Base-by-base conservation (phyloP, 768 basidiomycete genomes). In the Pleurotus citrinopileatus region DNA sequence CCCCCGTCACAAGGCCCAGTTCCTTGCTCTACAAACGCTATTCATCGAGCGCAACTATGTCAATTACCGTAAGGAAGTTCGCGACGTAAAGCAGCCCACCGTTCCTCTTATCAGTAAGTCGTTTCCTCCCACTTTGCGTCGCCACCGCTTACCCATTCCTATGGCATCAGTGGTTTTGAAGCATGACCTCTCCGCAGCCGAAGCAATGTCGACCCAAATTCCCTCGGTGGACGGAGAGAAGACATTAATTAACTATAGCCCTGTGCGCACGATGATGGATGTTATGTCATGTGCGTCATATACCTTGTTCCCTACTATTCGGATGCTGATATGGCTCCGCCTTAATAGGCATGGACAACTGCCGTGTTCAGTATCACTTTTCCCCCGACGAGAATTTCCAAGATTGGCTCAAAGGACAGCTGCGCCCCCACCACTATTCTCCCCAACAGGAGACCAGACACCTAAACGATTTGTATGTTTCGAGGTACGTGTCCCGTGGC, bases 81-180 rank as follows among this genome's bases (percentile, higher is more conserved):
- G 55, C 1, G 62, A 57, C 12, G 58, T 58, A 32, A 53, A 61
- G 6, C 29, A 50, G 51, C 68, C 67, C 34, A 67, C 67, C 5
- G 64, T 75, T 22, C 73, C 73, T n/a, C 56, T 70, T 23, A 52
- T 71, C n/a, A 54, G 72, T 69, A 32, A 28, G 67, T 61, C 25
- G 7, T 22, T 43, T 28, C 10, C 32, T 34, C 22, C 4, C 15
- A 29, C 28, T 13, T 51, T 34, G 12, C n/a, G 12, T 27, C 48
- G 22, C 20, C 12, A 17, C 15, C 8, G 22, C 6, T 36, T 34
- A 5, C 29, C 17, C 17, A 19, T 7, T 7, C 17, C 19, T 40
- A 3, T 36, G 22, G 32, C n/a, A 3, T 20, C 23, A 51, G 48
- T 51, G 15, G 20, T 23, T 10, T 22, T 51, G 22, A 23, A 51